A percentile compares a stretch with the other conserved stretches of the same genome.
phyloP scores from a whole-genome alignment of 2,329 filamentous ascomycete species.

The Arthroderma uncinatum region DNA sequence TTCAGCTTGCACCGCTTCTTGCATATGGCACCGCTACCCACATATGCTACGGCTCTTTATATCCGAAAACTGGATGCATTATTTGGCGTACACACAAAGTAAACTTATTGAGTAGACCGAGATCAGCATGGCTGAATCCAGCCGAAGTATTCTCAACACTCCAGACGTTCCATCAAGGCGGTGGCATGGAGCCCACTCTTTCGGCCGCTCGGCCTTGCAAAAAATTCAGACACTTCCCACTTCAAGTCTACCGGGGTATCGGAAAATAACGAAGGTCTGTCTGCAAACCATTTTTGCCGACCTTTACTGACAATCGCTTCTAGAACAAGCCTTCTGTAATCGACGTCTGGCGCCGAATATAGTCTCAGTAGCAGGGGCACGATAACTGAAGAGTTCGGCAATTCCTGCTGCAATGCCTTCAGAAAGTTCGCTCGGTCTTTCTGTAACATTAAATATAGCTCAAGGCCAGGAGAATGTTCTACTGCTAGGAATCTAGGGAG shows the following conservation, averaged over 20 bases:
- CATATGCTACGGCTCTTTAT: too few species aligned
- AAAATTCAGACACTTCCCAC: slow-evolving; percentile 4
- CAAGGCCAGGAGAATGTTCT: background rate
- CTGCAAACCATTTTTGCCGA: slow-evolving; percentile 8
- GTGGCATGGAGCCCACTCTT: slow-evolving; percentile 3
- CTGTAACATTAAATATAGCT: slow-evolving; percentile 1
- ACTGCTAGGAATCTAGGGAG: slow-evolving; percentile 10
- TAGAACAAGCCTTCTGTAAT: slow-evolving; percentile 9
- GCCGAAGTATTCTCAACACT: background rate
- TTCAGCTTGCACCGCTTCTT: too few species aligned
- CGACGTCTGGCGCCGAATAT: slow-evolving; percentile 7
- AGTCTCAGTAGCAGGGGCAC: background rate
- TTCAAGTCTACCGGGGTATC: background rate
- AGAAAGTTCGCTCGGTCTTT: slow-evolving; percentile 5
- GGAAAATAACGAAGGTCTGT: background rate
- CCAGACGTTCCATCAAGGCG: background rate
- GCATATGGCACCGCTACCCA: too few species aligned
- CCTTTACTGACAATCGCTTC: slow-evolving; percentile 9
- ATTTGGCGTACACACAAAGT: background rate
- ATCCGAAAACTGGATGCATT: background rate
- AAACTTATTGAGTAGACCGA: background rate
- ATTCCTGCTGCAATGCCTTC: slow-evolving; percentile 1
- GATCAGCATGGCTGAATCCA: background rate
- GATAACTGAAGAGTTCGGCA: background rate
- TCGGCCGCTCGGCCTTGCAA: background rate